These are phyloP conservation scores for Inga leiocalycina DNA, from an alignment of 306 rosid genomes.

Conservation along the genomic window DNA sequence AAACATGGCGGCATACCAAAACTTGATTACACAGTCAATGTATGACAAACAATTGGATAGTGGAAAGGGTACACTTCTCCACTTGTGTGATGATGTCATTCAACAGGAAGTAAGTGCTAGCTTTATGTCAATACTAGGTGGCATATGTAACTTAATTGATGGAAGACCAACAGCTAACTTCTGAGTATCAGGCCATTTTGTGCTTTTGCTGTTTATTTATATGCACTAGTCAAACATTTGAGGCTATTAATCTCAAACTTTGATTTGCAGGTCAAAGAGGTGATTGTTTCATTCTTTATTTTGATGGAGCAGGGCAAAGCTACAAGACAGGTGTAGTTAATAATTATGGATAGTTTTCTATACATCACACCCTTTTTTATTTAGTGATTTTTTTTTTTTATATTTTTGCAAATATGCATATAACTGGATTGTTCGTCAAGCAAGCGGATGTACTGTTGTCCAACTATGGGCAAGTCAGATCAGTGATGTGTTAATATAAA, in stretches of 20 bases:
- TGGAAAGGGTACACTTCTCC: slow-evolving; percentile 91
- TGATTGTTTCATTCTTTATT: slow-evolving; percentile 75
- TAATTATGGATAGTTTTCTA: neutral
- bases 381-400: neutral
- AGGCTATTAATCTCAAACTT: slow-evolving; percentile 15
- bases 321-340: slow-evolving; percentile 54
- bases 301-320: slow-evolving; percentile 95
- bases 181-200: slow-evolving; percentile 1
- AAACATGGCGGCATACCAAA: slow-evolving; percentile 76
- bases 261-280: slow-evolving; percentile 83
- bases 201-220: neutral
- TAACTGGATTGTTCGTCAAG: neutral
- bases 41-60: slow-evolving; percentile 93
- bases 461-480: neutral
- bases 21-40: slow-evolving; percentile 90
- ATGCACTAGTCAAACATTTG: neutral
- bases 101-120: slow-evolving; percentile 83
- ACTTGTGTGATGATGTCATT: slow-evolving; percentile 93
- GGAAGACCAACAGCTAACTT: neutral
- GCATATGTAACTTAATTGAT: neutral
- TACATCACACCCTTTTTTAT: neutral
- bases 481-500: neutral
- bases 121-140: neutral
- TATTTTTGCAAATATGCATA: neutral
- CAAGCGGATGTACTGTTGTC: neutral